Evolutionary conservation across 495 filamentous ascomycete genomes (phyloP).

Genomic region (Filosporella fistucella): DNA sequence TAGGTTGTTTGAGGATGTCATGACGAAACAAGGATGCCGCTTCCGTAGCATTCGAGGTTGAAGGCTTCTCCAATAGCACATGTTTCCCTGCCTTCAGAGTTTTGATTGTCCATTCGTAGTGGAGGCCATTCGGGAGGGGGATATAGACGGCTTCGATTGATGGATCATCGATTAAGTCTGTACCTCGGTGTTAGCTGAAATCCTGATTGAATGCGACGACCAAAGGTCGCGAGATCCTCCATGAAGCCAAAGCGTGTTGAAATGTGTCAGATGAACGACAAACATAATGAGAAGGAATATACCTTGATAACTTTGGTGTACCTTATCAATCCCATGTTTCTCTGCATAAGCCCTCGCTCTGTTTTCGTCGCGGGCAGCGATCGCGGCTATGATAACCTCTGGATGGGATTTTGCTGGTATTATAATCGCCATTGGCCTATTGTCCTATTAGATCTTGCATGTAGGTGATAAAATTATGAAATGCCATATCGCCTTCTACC

Average conservation of each 20-base stretch:
- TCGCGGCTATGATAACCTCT: conserved; percentile 51
- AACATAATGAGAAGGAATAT: conserved; percentile 1
- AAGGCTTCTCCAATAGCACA: conserved; percentile 55
- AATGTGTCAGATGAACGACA: too few species aligned
- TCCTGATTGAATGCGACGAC: too few species aligned
- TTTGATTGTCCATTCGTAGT: conserved; percentile 50
- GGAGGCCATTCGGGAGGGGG: conserved; percentile 44
- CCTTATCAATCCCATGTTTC: conserved; percentile 50
- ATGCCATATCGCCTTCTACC: background rate
- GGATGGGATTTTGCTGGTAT: conserved; percentile 53
- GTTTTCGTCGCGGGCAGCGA: conserved; percentile 51
- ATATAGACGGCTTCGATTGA: conserved; percentile 48
- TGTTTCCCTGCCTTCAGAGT: conserved; percentile 51
- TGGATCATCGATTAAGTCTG: conserved; percentile 48
- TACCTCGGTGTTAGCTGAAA: too few species aligned
- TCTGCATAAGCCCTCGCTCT: conserved; percentile 53
- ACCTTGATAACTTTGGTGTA: conserved; percentile 46
- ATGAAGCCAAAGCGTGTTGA: too few species aligned
- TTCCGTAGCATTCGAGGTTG: conserved; percentile 43
- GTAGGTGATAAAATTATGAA: background rate
- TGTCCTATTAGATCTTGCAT: conserved; percentile 1
- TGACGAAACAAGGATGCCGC: conserved; percentile 38
- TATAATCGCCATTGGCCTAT: conserved; percentile 50
- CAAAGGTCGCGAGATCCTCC: too few species aligned
- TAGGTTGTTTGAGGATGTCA: conserved; percentile 25